These are phyloP conservation scores for Monosporascus sp. DNA, from an alignment of 2,329 filamentous ascomycete genomes.

Conservation along the genomic window DNA sequence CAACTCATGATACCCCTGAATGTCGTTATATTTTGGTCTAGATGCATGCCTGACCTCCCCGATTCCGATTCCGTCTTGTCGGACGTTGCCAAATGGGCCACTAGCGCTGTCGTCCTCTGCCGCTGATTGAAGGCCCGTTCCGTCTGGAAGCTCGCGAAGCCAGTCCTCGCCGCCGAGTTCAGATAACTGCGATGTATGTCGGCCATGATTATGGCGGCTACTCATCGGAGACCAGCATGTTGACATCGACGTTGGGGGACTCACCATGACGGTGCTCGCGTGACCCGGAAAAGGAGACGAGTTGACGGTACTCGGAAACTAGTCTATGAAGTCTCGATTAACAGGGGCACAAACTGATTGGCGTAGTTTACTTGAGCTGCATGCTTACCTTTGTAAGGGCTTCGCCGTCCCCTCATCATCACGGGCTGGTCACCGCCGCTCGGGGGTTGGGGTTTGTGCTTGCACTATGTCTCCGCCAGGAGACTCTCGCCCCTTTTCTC, in stretches of 20 bases:
- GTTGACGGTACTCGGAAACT: not conserved
- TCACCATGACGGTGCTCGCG: not conserved
- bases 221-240: not conserved
- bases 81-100: no score
- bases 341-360: no score
- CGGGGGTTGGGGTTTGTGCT: not conserved
- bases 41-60: no score
- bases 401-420: not conserved
- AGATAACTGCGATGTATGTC: conserved; percentile 1
- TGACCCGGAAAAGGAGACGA: not conserved
- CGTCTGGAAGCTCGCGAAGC: not conserved
- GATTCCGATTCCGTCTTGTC: no score
- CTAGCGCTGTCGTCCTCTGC: not conserved
- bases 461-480: not conserved
- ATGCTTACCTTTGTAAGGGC: conserved; percentile 1
- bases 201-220: not conserved
- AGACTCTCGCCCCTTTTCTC: not conserved
- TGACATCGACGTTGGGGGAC: not conserved
- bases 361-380: no score
- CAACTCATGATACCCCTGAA: no score
- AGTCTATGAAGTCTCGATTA: not conserved
- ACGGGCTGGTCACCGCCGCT: not conserved
- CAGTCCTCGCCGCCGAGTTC: not conserved
- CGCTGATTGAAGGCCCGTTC: not conserved
- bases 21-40: no score